Base-by-base conservation (phyloP, 2,329 filamentous ascomycete genomes). In the Fusarium cicatricum region DNA sequence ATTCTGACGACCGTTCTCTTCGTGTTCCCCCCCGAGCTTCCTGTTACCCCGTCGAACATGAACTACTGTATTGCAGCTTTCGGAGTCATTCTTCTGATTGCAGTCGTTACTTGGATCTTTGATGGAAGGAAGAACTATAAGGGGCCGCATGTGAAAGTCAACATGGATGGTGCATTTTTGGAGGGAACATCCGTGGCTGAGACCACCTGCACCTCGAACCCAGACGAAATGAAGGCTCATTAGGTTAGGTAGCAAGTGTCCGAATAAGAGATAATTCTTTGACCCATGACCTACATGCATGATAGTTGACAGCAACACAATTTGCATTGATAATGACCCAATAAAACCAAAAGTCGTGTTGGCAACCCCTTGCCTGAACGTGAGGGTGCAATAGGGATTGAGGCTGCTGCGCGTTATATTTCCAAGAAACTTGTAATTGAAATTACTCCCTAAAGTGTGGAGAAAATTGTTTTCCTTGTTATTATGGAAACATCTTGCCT, bases 1-100 rank as follows among this genome's bases (percentile, higher is more conserved):
- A 75, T 85, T 11, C 71, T 92, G n/a, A 92, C 89, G 0, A 91
- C 88, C 0, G 85, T 91, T 1, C 79, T 92, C 1, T 92, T 92
- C 74, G 80, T 91, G 16, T 91, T 92, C 73, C 90, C 90, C 3
- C 89, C 90, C 0, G 81, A 80, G 8, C 68, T 87, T 4, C 88
- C 87, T 0, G 86, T 88, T 2, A 85, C 85, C 0, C 79, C 81
- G 0, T 84, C 76, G 63, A 91, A 84, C 74, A 92, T 92, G 89
- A 92, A 82, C 67, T 82, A 82, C 64, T 78, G 75, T 37, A 69
- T 82, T 19, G 80, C 78, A 11, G 79, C 80, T 0, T 81, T 82
- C 61, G 79, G 76, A 2, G 67, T 82, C 28, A 80, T 82, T 12
- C 61, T 82, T 1, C 42, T 80, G 14, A 80, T 82, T 15, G 71